phyloP scores from a whole-genome alignment of 176 grass and related monocot species.

The Hordeum vulgare region DNA sequence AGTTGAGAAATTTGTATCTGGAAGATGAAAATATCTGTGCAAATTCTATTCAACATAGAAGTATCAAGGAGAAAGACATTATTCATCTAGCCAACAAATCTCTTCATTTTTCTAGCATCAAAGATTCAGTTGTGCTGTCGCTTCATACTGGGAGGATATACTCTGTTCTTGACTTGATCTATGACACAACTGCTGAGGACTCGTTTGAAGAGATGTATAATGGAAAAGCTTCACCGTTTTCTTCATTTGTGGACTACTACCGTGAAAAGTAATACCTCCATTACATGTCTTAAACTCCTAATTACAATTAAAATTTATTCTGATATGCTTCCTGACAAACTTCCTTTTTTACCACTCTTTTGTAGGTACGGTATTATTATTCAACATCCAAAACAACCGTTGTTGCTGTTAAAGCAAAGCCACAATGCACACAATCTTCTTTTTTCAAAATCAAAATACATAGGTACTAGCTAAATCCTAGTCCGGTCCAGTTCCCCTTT shows the following conservation, averaged over 20 bases:
- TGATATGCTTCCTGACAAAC: conserved; percentile 1
- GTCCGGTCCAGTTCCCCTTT: not conserved
- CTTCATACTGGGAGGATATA: conserved; percentile 88
- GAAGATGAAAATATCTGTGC: conserved; percentile 25
- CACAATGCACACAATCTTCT: conserved; percentile 94
- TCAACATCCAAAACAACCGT: conserved; percentile 68
- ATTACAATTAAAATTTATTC: conserved; percentile 7
- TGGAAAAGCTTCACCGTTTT: conserved; percentile 45
- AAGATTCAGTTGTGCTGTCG: conserved; percentile 73
- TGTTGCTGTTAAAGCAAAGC: conserved; percentile 87
- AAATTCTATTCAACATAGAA: conserved; percentile 15
- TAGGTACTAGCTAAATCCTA: conserved; percentile 26
- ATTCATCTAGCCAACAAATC: conserved; percentile 78
- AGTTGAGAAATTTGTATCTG: conserved; percentile 57
- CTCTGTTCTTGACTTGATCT: conserved; percentile 63
- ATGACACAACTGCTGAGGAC: conserved; percentile 49
- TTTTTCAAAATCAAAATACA: conserved; percentile 56
- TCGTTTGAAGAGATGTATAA: conserved; percentile 67
- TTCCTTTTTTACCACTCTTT: conserved; percentile 5
- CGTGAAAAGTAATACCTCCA: conserved; percentile 43
- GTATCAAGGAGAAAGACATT: conserved; percentile 28
- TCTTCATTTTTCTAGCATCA: conserved; percentile 42
- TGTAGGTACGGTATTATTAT: conserved; percentile 82
- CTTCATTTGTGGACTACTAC: conserved; percentile 57
- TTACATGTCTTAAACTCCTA: not conserved